Base-by-base conservation (phyloP, 2,329 filamentous ascomycete genomes). In the Monosporascus cannonballus region DNA sequence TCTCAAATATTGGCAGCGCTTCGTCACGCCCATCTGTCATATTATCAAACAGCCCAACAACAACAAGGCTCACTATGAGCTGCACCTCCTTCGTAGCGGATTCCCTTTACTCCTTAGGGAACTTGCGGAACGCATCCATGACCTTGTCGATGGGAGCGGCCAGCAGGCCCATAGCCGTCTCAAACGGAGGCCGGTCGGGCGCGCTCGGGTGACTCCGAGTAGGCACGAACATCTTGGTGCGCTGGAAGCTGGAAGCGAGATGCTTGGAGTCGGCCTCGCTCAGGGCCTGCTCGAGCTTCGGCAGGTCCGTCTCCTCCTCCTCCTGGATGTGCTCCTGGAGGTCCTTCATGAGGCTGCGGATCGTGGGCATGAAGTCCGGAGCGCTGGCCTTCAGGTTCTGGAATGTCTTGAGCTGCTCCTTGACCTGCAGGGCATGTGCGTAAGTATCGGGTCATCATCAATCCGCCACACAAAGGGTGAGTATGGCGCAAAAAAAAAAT, bases 141-240 rank as follows among this genome's bases (percentile, higher is more conserved):
- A 85, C 55, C 54, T 73, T 75, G 62, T 85, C 83, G 18, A 85
- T 68, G 0, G 81, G 81, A 15, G 81, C 79, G 0, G 76, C 67
- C 64, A 85, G 55, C 22, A 85, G 58, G 0, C 77, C 79, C 53
- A 73, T 73, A 0, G 73, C 77, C 0, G 76, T 80, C 70, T 84
- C 80, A 54, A 81, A 84, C 0, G 76, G 77, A 3, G 79, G 78
- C 37, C 74, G 73, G 54, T 79, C 72, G 0, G 76, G 76, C 2
- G 74, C 71, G n/a, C 60, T 67, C 0, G 78, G 77, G 61, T 82
- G 79, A 37, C 73, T 75, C 24, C 76, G 72, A 1, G 76, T 72
- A 1, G 79, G 79, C 1, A 77, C 74, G 59, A 84, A 78, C 25
- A 66, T 64, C 67, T 83, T 84, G 6, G 78, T 83, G 2, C 75